phyloP scores from a whole-genome alignment of 202 grass and related monocot genomes.

The Bolboschoenoplectus hybrid region DNA sequence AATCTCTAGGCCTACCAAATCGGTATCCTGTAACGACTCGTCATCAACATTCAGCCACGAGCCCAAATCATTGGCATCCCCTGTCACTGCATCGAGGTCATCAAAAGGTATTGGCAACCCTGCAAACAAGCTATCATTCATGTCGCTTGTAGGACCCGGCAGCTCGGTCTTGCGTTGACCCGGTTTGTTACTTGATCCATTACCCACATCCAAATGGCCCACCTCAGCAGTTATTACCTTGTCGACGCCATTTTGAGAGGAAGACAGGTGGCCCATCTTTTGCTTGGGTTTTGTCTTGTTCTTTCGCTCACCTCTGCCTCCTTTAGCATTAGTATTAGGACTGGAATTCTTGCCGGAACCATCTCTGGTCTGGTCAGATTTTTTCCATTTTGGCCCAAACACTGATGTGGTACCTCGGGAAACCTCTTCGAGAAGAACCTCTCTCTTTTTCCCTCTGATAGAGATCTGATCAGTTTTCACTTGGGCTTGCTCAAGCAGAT shows the following conservation, averaged over 20 bases:
- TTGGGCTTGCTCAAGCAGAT: conserved; percentile 40
- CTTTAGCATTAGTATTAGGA: conserved; percentile 62
- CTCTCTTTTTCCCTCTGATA: conserved; percentile 42
- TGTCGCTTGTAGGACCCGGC: conserved; percentile 22
- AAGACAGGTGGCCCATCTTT: conserved; percentile 73
- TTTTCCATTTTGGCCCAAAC: conserved; percentile 72
- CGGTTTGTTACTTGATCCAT: conserved; percentile 41
- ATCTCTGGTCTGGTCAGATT: conserved; percentile 61
- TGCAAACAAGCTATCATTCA: conserved; percentile 45
- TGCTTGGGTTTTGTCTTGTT: conserved; percentile 83
- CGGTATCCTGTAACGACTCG: conserved; percentile 62
- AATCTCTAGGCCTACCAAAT: conserved; percentile 76
- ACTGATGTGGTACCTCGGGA: conserved; percentile 32
- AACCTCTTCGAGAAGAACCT: conserved; percentile 39
- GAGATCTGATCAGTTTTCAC: conserved; percentile 32
- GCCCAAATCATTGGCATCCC: conserved; percentile 68
- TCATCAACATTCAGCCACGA: conserved; percentile 81
- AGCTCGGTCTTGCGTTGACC: conserved; percentile 44
- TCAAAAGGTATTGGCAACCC: conserved; percentile 57
- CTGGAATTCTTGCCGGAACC: conserved; percentile 56
- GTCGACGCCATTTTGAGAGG: conserved; percentile 58
- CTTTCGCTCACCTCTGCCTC: conserved; percentile 71
- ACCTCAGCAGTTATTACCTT: conserved; percentile 46
- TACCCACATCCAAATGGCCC: conserved; percentile 42
- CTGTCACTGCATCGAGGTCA: conserved; percentile 59